Evolutionary conservation across 768 basidiomycete species (phyloP), one percentile per base, ranked within the genome.

Genomic region (Crepidotus variabilis): DNA sequence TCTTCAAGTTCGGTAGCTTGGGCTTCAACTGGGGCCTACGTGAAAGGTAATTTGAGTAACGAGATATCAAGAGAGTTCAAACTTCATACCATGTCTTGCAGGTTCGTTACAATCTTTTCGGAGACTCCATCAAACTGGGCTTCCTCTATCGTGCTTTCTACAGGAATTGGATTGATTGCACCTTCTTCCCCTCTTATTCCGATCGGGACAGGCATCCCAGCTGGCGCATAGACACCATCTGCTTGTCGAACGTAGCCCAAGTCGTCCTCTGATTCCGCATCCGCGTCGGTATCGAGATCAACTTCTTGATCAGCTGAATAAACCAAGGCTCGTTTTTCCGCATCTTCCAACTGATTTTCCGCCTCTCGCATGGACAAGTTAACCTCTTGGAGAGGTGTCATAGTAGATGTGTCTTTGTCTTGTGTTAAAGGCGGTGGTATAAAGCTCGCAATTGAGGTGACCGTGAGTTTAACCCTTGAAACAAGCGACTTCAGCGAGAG

Each of bases 381-480:
- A 1, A 82, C 80, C 63, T 87, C 87, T 67, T 88, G 76, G 6
- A 79, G 66, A 14, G 86, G 84, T 1, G 84, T 84, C 1, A 84
- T 71, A 51, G 67, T 71, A 62, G 85, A 86, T 1, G 76, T 67
- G 4, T 80, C 80, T 57, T 82, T 72, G 50, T 88, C 81, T 58
- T 86, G 75, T 53, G 85, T 83, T 2, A 72, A 75, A 16, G 77
- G 75, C 2, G 83, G 83, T 2, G 92, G 92, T 21, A 94, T 76
- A 61, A 84, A 88, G 4, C 81, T 81, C 1, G 88, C 83, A 46
- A 94, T 82, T 0, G 91, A 92, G 14, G 85, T 78, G 22, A 93
- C 79, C 51, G 77, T 85, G 55, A 93, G 69, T 63, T 85, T 83
- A 55, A 94, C 83, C 3, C 90, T 91, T 52, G 21, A 18, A 54